Evolutionary conservation across 345 rosid species (phyloP), one percentile per base, ranked within the genome.

Genomic region (Eutrema yunnanense): DNA sequence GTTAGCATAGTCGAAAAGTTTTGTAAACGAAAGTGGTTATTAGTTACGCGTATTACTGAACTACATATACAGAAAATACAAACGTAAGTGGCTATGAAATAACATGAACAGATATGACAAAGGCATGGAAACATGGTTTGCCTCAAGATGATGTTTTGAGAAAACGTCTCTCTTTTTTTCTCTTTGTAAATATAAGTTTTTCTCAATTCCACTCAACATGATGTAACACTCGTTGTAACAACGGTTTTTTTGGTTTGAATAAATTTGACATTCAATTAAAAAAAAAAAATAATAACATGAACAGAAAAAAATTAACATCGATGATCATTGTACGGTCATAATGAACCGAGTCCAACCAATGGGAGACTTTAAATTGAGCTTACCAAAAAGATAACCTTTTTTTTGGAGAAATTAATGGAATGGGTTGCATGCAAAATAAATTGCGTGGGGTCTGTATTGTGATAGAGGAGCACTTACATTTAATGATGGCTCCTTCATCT

Each of bases 331-430:
- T 52, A 53, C 30, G 62, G 54, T 6, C 41, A 36, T 22, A 22
- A 22, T 22, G 26, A 22, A 22, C 26, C 26, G 1, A 73, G 50
- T 56, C 26, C 30, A 73, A 63, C 77, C 77, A 73, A 64, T 73
- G 30, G 34, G 58, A 73, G 71, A 73, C 71, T 55, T 73, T 47
- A 64, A 36, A 73, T 65, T 65, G 77, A 64, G 58, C 71, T 73
- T 64, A 65, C 58, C 71, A 46, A 73, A 64, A 64, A 46, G 76
- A 73, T 73, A 73, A 64, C 42, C 37, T 66, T 55, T 55, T 9
- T n/a, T 9, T 5, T 56, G 55, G 50, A 64, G 22, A 47, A 26
- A 47, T 65, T 46, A 43, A 73, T 73, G 65, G 49, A 72, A 44
- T 36, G 48, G 56, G 63, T 73, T 64, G 71, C 77, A 73, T 64